Base-by-base conservation (phyloP, 1,284 basidiomycete species). In the Malassezia obtusa region DNA sequence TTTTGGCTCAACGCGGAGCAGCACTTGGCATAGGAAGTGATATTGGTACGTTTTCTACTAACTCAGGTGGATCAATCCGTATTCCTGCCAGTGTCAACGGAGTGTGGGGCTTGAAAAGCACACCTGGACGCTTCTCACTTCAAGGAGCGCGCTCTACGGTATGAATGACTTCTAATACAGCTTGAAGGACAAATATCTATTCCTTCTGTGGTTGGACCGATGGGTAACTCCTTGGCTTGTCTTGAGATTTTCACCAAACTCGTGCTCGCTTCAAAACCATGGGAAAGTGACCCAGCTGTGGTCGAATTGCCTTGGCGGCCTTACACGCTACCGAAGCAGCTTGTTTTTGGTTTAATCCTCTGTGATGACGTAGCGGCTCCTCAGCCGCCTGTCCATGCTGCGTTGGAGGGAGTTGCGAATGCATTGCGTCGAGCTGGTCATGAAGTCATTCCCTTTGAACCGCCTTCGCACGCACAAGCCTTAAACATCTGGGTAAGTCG, bases 191-290 rank as follows among this genome's bases (percentile, higher is more conserved):
- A 47, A 19, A 17, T 47, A 2, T 36, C 31, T 2, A 36, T 47
- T 36, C 45, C 45, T 1, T 32, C 45, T 12, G 45, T 47, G 31
- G 26, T 47, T 5, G 45, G 45, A 1, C 45, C 45, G 12, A 47
- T 47, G 45, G 31, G 17, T 11, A 38, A 47, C 12, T 47, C 45
- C 3, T 32, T 47, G 5, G 31, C 15, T 8, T 1, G 17, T 3
- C 31, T 47, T 1, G 30, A 47, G 24, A 15, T 47, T 24, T 47
- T 33, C 6, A 36, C 45, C 11, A 32, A 47, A 24, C 19, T 47
- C n/a, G 15, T 22, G 12, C 31, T 47, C 17, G 24, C 32, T 24
- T 9, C 14, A 4, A 28, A 38, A 24, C 45, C 31, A 2, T 47
- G 45, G 45, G 26, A 32, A 14, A 12, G 4, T 14, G 45, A 47